These are phyloP conservation scores for Penicillium fuscoglaucum DNA, from an alignment of 2,329 filamentous ascomycete species.

Conservation along the genomic window DNA sequence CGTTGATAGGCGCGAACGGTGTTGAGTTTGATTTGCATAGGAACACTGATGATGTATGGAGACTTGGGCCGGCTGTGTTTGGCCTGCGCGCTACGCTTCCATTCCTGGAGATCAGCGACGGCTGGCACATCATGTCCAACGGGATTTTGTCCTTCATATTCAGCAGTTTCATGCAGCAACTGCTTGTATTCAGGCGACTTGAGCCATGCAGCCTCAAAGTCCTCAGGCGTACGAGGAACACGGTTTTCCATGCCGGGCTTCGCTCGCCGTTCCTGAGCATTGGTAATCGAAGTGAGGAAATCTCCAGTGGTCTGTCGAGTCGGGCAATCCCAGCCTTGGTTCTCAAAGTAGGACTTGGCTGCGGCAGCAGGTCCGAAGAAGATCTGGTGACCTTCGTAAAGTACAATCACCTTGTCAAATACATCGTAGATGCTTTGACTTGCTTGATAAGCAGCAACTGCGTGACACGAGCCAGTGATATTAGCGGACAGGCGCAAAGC, in stretches of 20 bases:
- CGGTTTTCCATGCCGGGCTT: conserved; percentile 59
- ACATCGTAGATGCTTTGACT: conserved; percentile 46
- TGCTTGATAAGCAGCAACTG: conserved; percentile 55
- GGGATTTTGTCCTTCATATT: conserved; percentile 40
- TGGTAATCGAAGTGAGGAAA: conserved; percentile 68
- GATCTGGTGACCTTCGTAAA: conserved; percentile 73
- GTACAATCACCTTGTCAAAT: conserved; percentile 69
- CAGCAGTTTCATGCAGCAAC: conserved; percentile 43
- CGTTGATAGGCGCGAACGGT: conserved; percentile 76
- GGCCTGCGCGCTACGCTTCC: conserved; percentile 40
- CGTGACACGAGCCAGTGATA: conserved; percentile 46
- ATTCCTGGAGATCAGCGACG: conserved; percentile 32
- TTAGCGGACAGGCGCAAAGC: conserved; percentile 50
- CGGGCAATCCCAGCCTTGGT: conserved; percentile 67
- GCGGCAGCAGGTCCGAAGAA: conserved; percentile 64
- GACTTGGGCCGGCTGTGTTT: conserved; percentile 60
- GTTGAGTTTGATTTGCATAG: conserved; percentile 71
- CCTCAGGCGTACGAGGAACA: conserved; percentile 66
- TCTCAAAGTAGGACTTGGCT: conserved; percentile 66
- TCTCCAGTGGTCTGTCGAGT: conserved; percentile 66
- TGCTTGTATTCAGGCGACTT: conserved; percentile 49
- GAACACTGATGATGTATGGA: conserved; percentile 76
- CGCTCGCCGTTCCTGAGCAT: conserved; percentile 57
- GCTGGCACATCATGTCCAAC: conserved; percentile 32
- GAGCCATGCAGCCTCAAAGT: conserved; percentile 62